A percentile compares a stretch with the other conserved stretches of the same genome.
phyloP scores from a whole-genome alignment of 139 green algal species.

The Ulvella scutata region DNA sequence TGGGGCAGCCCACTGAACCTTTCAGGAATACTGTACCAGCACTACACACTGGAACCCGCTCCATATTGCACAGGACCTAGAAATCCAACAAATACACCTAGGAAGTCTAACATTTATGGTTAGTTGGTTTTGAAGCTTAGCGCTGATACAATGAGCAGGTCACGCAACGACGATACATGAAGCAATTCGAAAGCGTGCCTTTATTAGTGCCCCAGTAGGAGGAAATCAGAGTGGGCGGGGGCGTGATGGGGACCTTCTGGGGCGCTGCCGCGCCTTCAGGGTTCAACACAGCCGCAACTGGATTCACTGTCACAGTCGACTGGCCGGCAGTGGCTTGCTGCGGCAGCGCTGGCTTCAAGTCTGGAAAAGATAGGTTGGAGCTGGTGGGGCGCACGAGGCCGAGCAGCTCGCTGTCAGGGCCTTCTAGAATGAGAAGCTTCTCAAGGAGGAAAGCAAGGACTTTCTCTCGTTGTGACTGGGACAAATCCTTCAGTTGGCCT shows the following conservation, averaged over 20 bases:
- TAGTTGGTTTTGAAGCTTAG: too few species aligned
- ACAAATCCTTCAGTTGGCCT: slow-evolving; percentile 24
- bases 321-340: not conserved
- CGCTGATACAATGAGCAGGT: too few species aligned
- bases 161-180: too few species aligned
- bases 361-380: not conserved
- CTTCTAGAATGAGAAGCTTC: slow-evolving; percentile 9
- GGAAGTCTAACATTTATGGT: too few species aligned
- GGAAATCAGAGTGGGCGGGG: not conserved
- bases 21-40: too few species aligned
- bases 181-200: too few species aligned
- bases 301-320: not conserved
- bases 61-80: too few species aligned
- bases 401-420: not conserved
- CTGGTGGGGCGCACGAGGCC: not conserved
- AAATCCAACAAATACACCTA: too few species aligned
- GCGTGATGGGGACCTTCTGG: not conserved
- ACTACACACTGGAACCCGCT: too few species aligned
- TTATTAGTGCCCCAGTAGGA: not conserved
- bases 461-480: slow-evolving; percentile 20
- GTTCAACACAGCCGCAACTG: not conserved
- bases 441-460: slow-evolving; percentile 25
- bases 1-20: too few species aligned
- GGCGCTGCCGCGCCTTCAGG: not conserved
- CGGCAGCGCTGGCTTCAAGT: not conserved